Evolutionary conservation across 768 basidiomycete genomes (phyloP).

Genomic region (Leccinum sublutescens): DNA sequence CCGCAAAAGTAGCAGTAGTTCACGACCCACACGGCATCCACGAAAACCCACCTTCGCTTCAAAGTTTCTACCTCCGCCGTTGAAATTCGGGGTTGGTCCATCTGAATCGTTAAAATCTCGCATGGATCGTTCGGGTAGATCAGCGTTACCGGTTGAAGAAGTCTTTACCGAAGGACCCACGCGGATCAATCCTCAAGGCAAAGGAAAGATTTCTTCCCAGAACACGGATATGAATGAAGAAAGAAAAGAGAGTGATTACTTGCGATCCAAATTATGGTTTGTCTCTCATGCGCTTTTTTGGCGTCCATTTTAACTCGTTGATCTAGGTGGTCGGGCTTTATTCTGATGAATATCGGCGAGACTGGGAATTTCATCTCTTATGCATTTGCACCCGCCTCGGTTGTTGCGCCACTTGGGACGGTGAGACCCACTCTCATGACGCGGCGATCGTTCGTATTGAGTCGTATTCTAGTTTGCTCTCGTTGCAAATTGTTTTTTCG

Average conservation of each 20-base stretch:
- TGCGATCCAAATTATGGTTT: slow-evolving; percentile 83
- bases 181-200: slow-evolving; percentile 5
- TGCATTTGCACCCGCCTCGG: slow-evolving; percentile 86
- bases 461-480: slow-evolving; percentile 65
- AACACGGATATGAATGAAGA: slow-evolving; percentile 23
- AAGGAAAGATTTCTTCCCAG: slow-evolving; percentile 14
- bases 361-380: slow-evolving; percentile 89
- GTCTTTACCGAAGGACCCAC: slow-evolving; percentile 28
- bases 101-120: slow-evolving; percentile 2
- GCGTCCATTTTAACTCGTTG: slow-evolving; percentile 1
- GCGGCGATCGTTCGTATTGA: slow-evolving; percentile 1
- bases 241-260: slow-evolving; percentile 68
- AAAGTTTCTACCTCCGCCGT: slow-evolving; percentile 35
- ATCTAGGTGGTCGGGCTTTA: slow-evolving; percentile 83
- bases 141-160: slow-evolving; percentile 40
- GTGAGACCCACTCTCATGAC: slow-evolving; percentile 43
- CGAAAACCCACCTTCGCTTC: slow-evolving; percentile 35
- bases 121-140: slow-evolving; percentile 1
- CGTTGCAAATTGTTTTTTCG: slow-evolving; percentile 94
- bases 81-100: slow-evolving; percentile 9
- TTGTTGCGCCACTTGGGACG: slow-evolving; percentile 94
- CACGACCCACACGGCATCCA: slow-evolving; percentile 20
- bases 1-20: slow-evolving; percentile 23
- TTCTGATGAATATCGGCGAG: slow-evolving; percentile 90
- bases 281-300: slow-evolving; percentile 18